Percentiles rank a stretch among this genome's conserved stretches.
phyloP scores from a whole-genome alignment of 2,329 filamentous ascomycete genomes.

The Calonectria pseudoturangicola region DNA sequence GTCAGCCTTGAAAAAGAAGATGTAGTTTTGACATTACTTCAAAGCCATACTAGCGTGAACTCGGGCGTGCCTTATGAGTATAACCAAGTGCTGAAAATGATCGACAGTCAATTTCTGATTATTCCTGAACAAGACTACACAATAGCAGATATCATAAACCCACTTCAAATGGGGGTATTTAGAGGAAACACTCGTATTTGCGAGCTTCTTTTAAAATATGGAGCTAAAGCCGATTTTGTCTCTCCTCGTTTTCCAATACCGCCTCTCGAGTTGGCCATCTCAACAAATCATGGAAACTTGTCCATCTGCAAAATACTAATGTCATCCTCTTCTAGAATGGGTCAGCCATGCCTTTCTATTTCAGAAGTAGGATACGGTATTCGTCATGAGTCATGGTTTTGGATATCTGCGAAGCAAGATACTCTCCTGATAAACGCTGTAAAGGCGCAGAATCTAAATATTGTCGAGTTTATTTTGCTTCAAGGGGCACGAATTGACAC shows the following conservation, averaged over 20 bases:
- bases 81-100: background rate
- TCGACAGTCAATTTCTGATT: too few species aligned
- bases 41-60: background rate
- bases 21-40: background rate
- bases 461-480: background rate
- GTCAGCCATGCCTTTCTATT: background rate
- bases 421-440: background rate
- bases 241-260: background rate
- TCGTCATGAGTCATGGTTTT: too few species aligned
- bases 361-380: too few species aligned
- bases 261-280: background rate
- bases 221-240: background rate
- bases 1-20: background rate
- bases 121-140: too few species aligned
- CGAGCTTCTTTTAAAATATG: background rate
- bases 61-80: background rate
- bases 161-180: background rate
- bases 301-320: background rate
- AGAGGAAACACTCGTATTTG: background rate
- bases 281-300: background rate
- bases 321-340: background rate
- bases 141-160: background rate
- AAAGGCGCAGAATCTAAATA: background rate
- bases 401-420: too few species aligned
- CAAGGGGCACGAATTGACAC: background rate